phyloP scores from a whole-genome alignment of 352 stramenopile genomes.

The Thraustotheca clavata region DNA sequence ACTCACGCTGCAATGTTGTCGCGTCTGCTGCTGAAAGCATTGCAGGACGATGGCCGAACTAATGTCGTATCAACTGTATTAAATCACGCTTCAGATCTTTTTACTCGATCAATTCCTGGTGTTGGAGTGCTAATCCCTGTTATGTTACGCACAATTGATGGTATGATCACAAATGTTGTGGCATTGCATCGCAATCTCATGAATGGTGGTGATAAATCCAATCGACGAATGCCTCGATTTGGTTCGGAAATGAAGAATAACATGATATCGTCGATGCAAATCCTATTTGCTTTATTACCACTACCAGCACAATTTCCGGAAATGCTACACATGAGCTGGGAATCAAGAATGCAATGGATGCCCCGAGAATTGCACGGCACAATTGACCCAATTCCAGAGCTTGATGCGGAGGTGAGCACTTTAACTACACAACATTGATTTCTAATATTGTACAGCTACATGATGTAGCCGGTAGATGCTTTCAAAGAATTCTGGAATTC shows the following conservation, averaged over 20 bases:
- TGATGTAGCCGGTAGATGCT: constrained; percentile 54
- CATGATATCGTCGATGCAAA: constrained; percentile 39
- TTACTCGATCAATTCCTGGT: constrained; percentile 68
- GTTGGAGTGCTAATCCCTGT: constrained; percentile 70
- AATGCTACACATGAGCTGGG: constrained; percentile 75
- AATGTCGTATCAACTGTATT: constrained; percentile 68
- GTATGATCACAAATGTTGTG: constrained; percentile 40
- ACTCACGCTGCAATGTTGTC: constrained; percentile 55
- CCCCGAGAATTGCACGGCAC: constrained; percentile 28
- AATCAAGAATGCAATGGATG: constrained; percentile 4
- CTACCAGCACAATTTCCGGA: constrained; percentile 63
- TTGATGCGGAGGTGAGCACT: constrained; percentile 12
- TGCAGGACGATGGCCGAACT: constrained; percentile 10
- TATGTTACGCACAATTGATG: constrained; percentile 72
- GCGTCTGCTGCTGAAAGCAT: constrained; percentile 46
- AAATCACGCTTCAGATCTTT: constrained; percentile 60
- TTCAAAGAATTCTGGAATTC: constrained; percentile 65
- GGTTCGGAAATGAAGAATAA: constrained; percentile 6
- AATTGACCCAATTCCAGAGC: constrained; percentile 58
- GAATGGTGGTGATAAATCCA: neutral
- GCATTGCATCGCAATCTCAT: neutral
- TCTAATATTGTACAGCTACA: constrained; percentile 39
- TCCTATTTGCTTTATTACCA: constrained; percentile 65
- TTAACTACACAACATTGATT: neutral
- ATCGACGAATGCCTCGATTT: neutral